A percentile compares a stretch with the other conserved stretches of the same genome.
Conservation (phyloP, 495 filamentous ascomycete genomes). For the Bacidia gigantensis region DNA sequence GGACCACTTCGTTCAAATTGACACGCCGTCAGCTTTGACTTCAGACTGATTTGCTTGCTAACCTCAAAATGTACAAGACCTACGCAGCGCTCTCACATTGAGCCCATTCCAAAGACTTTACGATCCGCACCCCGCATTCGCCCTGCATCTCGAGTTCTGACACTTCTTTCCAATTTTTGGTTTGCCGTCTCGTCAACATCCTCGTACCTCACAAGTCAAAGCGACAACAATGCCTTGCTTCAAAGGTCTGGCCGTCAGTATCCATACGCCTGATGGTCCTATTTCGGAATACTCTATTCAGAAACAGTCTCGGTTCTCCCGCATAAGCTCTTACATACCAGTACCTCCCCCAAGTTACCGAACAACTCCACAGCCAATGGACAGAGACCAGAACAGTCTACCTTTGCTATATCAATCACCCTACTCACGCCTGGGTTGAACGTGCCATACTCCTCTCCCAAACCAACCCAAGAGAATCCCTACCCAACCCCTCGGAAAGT, state of each 20-base stretch:
- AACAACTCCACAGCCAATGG: conserved; percentile 41
- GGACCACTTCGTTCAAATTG: not conserved
- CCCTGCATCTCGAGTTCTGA: too few species aligned
- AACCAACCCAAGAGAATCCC: conserved; percentile 55
- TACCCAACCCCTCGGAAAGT: conserved; percentile 67
- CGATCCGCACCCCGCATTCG: too few species aligned
- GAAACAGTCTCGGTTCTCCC: conserved; percentile 75
- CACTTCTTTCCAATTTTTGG: not conserved
- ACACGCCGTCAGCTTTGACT: not conserved
- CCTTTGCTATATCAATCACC: conserved; percentile 93
- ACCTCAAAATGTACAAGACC: not conserved
- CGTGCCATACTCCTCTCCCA: conserved; percentile 80
- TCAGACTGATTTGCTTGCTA: not conserved
- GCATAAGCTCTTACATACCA: conserved; percentile 94
- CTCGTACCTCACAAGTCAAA: not conserved
- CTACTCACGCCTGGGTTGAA: conserved; percentile 76
- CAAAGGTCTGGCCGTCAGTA: conserved; percentile 92
- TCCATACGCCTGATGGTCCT: conserved; percentile 80
- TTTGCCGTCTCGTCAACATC: not conserved
- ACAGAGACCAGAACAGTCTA: conserved; percentile 68
- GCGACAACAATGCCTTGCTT: conserved; percentile 71
- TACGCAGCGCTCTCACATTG: not conserved
- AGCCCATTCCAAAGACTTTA: not conserved
- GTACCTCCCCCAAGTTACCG: conserved; percentile 73
- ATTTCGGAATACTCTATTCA: conserved; percentile 88